Base-by-base conservation (phyloP, 2,329 filamentous ascomycete genomes). In the Cyclaneusma minus region DNA sequence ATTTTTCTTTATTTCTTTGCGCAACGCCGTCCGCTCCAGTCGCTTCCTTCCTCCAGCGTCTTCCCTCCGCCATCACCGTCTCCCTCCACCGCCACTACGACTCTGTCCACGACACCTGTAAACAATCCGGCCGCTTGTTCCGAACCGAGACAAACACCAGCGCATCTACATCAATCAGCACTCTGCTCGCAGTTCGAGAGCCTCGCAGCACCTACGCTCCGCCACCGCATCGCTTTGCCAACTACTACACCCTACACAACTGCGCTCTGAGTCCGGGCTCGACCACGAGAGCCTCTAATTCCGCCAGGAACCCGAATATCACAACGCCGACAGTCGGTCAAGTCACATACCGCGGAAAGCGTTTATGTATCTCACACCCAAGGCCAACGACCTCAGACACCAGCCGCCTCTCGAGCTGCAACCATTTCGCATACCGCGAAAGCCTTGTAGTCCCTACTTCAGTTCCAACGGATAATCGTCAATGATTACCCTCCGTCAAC, bases 381-480 rank as follows among this genome's bases (percentile, higher is more conserved):
- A 66, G 51, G 70, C 70, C 72, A 72, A 80, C 79, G 74, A 83
- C 75, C 84, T 82, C 74, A 81, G 76, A 81, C 77, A 87, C 76
- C 74, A 77, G 64, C 75, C 76, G 70, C 82, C 82, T 67, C 73
- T 82, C 67, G 82, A 83, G 80, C 82, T 91, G 80, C 83, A 85
- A 72, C 68, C 77, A 70, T 91, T 91, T 81, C 83, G 83, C 72
- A 84, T 81, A 79, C 68, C 75, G 74, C 76, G 80, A 69, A 91
- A 81, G 74, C 80, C 75, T 68, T 82, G 81, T 79, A 85, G 79
- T 66, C 72, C 72, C 56, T 73, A 84, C 60, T 77, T 83, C 59
- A 77, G 73, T 62, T 84, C 81, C 49, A 87, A 89, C 80, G 87
- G 85, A 68, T 94, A 84, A 85, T 61, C 40, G 40, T 48, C 39